Evolutionary conservation across 2,329 filamentous ascomycete species (phyloP).

Genomic region (Colletotrichum sidae): DNA sequence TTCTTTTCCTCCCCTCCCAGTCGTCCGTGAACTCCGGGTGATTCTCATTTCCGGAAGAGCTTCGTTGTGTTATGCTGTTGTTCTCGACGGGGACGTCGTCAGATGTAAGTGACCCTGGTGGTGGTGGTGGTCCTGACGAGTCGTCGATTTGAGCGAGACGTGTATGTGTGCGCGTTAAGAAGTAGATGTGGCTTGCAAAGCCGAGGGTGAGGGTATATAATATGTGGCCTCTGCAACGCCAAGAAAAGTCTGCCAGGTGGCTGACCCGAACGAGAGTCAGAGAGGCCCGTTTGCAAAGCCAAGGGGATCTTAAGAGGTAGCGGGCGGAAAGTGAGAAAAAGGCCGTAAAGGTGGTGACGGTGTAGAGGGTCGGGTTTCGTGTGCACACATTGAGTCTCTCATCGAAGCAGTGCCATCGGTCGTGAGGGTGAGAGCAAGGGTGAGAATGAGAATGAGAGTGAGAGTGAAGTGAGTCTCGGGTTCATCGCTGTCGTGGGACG

Average conservation of each 20-base stretch:
- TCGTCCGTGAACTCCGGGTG: conserved; percentile 14
- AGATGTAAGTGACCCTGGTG: neutral
- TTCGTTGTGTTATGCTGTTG: neutral
- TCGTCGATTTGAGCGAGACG: conserved; percentile 5
- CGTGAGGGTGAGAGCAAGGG: neutral
- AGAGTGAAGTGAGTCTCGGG: neutral
- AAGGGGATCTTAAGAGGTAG: conserved; percentile 11
- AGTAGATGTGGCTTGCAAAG: conserved; percentile 2
- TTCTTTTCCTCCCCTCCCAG: conserved; percentile 4
- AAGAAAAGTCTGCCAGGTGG: neutral
- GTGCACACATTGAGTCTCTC: conserved; percentile 6
- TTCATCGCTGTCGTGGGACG: neutral
- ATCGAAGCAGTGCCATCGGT: conserved; percentile 13
- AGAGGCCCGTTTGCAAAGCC: neutral
- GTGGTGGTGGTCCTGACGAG: conserved; percentile 6
- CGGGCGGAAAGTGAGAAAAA: neutral
- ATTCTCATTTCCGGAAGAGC: conserved; percentile 9
- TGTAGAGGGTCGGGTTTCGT: neutral
- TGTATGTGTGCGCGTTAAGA: conserved; percentile 6
- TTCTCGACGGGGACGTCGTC: neutral
- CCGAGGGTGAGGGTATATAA: conserved; percentile 1
- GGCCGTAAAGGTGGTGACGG: conserved; percentile 3
- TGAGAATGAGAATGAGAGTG: too few relatives aligned
- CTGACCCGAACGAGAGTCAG: neutral
- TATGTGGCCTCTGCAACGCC: neutral